Evolutionary conservation across 352 stramenopile genomes (phyloP).

Genomic region (Elongisporangium senticosum): DNA sequence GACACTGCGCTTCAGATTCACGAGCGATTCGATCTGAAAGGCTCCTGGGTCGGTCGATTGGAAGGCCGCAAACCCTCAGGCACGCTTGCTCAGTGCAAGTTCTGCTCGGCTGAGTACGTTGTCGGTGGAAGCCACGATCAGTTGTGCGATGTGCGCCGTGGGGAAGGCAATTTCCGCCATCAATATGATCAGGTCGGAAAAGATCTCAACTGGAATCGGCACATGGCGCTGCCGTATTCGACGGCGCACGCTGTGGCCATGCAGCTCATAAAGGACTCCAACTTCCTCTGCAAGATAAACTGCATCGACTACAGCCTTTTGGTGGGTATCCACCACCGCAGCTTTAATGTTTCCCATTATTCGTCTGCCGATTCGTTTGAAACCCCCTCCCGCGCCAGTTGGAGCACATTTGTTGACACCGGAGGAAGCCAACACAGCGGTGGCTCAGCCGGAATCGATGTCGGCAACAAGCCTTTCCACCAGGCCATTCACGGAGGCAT

Average conservation of each 20-base stretch:
- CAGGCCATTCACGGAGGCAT: constrained; percentile 47
- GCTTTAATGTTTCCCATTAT: constrained; percentile 72
- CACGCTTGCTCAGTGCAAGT: constrained; percentile 68
- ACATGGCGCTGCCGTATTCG: constrained; percentile 57
- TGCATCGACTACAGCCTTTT: constrained; percentile 96
- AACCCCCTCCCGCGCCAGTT: constrained; percentile 18
- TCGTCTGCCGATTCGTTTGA: constrained; percentile 49
- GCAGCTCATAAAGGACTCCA: constrained; percentile 83
- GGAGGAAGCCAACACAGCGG: constrained; percentile 10
- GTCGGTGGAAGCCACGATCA: constrained; percentile 70
- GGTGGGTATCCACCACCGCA: constrained; percentile 91
- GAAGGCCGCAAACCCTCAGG: constrained; percentile 69
- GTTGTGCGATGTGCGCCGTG: constrained; percentile 47
- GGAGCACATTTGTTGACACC: constrained; percentile 15
- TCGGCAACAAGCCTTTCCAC: constrained; percentile 44
- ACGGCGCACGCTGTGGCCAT: constrained; percentile 51
- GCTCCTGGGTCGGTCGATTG: constrained; percentile 76
- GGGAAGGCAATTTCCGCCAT: constrained; percentile 63
- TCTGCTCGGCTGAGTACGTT: constrained; percentile 57
- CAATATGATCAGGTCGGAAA: constrained; percentile 81
- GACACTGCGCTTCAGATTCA: constrained; percentile 74
- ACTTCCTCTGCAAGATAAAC: constrained; percentile 89
- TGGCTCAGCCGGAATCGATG: constrained; percentile 35
- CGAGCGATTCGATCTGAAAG: constrained; percentile 80
- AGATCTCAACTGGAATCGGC: constrained; percentile 80